These are phyloP conservation scores for Theobroma cacao DNA, from an alignment of 345 rosid species.

Conservation along the genomic window DNA sequence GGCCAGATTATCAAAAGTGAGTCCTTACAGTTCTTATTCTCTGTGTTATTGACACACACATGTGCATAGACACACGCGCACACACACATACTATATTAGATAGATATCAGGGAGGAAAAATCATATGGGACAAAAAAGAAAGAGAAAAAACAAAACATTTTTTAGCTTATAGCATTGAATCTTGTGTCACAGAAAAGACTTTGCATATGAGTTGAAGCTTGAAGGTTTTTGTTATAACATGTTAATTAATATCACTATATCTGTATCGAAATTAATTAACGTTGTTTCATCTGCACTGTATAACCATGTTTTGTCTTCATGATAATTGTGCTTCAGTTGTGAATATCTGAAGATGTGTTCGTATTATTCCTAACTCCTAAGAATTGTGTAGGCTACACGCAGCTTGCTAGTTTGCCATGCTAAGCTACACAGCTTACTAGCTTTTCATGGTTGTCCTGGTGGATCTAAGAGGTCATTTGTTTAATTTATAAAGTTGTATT, in stretches of 20 bases:
- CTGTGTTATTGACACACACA: neutral
- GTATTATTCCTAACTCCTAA: neutral
- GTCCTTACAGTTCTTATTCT: constrained; percentile 22
- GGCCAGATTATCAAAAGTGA: constrained; percentile 59
- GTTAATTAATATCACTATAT: neutral
- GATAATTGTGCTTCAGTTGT: neutral
- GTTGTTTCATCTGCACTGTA: neutral
- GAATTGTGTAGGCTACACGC: neutral
- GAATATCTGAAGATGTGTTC: neutral
- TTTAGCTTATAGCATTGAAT: neutral
- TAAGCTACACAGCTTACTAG: neutral
- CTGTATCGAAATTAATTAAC: neutral
- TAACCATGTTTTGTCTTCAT: neutral
- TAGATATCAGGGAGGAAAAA: neutral
- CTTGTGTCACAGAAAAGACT: neutral
- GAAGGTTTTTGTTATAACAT: neutral
- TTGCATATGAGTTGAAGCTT: neutral
- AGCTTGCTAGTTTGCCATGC: neutral
- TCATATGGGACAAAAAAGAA: neutral
- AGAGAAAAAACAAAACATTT: neutral
- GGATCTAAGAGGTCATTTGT: neutral
- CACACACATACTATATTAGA: neutral
- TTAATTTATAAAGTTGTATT: neutral
- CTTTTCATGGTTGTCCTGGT: neutral
- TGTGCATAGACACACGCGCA: neutral